Evolutionary conservation across 169 alveolate species (phyloP).

Genomic region (Plasmodium gonderi): DNA sequence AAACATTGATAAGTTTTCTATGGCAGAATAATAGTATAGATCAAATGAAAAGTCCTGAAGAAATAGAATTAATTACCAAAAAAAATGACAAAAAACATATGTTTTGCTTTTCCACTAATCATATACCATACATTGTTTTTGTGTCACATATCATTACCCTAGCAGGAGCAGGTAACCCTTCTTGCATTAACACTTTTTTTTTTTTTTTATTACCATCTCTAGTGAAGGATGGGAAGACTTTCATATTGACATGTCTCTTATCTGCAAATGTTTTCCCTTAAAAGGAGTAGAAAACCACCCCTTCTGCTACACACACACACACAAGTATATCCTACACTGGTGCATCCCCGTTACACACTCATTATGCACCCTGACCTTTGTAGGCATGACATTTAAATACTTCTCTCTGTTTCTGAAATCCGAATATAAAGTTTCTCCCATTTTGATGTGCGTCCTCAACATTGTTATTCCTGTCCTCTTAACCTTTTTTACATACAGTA

Average conservation of each 20-base stretch:
- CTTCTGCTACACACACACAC: no score
- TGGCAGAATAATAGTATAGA: slow-evolving; percentile 23
- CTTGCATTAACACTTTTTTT: no score
- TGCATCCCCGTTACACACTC: no score
- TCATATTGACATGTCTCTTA: no score
- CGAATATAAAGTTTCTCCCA: slow-evolving; percentile 64
- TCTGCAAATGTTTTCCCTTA: no score
- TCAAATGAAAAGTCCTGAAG: slow-evolving; percentile 18
- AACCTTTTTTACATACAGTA: slow-evolving; percentile 57
- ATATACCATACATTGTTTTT: slow-evolving; percentile 68
- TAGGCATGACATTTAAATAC: slow-evolving; percentile 69
- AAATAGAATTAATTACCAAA: slow-evolving; percentile 9
- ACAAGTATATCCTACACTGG: no score
- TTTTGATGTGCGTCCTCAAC: slow-evolving; percentile 51
- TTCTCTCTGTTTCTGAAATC: slow-evolving; percentile 56
- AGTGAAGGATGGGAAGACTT: neutral
- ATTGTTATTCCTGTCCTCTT: slow-evolving; percentile 50
- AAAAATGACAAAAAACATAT: slow-evolving; percentile 9
- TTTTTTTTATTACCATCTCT: no score
- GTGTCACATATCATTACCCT: slow-evolving; percentile 58
- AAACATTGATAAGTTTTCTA: slow-evolving; percentile 43
- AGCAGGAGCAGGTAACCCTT: slow-evolving; percentile 66
- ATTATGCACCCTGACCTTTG: neutral
- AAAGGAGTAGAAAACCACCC: no score
- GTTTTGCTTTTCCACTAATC: slow-evolving; percentile 27